Percentiles rank a stretch among this genome's conserved stretches.
These are phyloP conservation scores for Houttuynia cordata DNA, from an alignment of 164 flowering plant genomes.

Conservation along the genomic window DNA sequence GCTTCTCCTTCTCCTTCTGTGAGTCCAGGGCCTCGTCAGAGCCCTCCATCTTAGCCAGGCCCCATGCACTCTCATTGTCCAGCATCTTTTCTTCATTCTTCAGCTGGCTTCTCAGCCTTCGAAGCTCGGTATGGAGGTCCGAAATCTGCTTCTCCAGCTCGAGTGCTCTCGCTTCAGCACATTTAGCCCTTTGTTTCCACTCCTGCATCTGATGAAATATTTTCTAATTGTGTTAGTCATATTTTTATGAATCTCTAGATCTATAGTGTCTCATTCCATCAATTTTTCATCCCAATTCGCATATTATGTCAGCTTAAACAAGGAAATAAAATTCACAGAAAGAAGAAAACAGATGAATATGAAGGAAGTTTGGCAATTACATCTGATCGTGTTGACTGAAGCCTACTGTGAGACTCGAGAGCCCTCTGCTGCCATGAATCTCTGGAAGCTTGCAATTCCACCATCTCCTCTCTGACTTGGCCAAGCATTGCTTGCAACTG, in stretches of 20 bases:
- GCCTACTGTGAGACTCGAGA: conserved; percentile 29
- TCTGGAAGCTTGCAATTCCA: conserved; percentile 57
- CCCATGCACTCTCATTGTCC: conserved; percentile 1
- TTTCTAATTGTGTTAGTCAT: neutral
- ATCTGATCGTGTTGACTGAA: conserved; percentile 29
- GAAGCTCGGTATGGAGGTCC: conserved; percentile 24
- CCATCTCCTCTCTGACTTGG: conserved; percentile 73
- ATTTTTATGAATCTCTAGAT: too few species aligned
- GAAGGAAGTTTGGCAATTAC: conserved; percentile 22
- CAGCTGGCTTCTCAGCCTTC: conserved; percentile 12
- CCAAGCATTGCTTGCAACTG: conserved; percentile 84
- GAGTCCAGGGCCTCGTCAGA: conserved; percentile 14
- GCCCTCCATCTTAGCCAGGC: conserved; percentile 2
- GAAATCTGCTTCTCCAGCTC: conserved; percentile 34
- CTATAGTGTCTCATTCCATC: too few species aligned
- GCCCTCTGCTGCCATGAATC: conserved; percentile 78
- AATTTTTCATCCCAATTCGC: neutral
- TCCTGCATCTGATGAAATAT: conserved; percentile 45
- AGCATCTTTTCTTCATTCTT: neutral
- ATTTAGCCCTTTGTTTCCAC: conserved; percentile 53
- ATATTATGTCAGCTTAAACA: neutral
- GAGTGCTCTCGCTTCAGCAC: conserved; percentile 30
- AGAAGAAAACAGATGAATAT: neutral
- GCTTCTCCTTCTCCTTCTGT: conserved; percentile 50
- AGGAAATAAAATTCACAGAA: too few species aligned